phyloP scores from a whole-genome alignment of 331 rosid genomes.

The Prunus yedoensis region DNA sequence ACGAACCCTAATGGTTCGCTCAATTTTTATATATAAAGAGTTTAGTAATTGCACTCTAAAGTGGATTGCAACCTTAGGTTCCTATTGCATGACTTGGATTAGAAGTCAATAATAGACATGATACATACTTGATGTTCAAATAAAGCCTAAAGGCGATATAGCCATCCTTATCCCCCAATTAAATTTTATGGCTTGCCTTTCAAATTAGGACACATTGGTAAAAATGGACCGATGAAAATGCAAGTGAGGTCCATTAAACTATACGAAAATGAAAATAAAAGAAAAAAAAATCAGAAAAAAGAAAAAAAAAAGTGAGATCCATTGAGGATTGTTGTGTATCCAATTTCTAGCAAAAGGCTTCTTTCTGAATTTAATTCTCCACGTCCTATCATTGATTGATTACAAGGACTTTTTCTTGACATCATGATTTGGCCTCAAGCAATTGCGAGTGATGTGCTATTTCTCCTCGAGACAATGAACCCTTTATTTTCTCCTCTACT shows the following conservation, averaged over 20 bases:
- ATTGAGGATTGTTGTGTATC: background rate
- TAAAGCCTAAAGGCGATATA: too few relatives aligned
- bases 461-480: slow-evolving; percentile 11
- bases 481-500: background rate
- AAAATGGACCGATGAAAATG: background rate
- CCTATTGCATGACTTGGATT: too few relatives aligned
- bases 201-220: background rate
- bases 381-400: slow-evolving; percentile 17
- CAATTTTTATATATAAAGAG: too few relatives aligned
- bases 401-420: background rate
- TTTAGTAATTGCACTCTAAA: too few relatives aligned
- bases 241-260: background rate
- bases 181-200: background rate
- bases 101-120: too few relatives aligned
- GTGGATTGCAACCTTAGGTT: too few relatives aligned
- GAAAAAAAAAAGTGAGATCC: background rate
- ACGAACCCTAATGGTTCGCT: too few relatives aligned
- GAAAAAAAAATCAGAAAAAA: background rate
- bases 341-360: background rate
- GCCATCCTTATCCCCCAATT: background rate
- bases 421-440: slow-evolving; percentile 1
- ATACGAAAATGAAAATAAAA: background rate
- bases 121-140: too few relatives aligned
- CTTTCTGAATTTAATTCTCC: slow-evolving; percentile 15
- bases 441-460: background rate